Base-by-base conservation (phyloP, 768 basidiomycete species). In the Favolaschia claudopus region DNA sequence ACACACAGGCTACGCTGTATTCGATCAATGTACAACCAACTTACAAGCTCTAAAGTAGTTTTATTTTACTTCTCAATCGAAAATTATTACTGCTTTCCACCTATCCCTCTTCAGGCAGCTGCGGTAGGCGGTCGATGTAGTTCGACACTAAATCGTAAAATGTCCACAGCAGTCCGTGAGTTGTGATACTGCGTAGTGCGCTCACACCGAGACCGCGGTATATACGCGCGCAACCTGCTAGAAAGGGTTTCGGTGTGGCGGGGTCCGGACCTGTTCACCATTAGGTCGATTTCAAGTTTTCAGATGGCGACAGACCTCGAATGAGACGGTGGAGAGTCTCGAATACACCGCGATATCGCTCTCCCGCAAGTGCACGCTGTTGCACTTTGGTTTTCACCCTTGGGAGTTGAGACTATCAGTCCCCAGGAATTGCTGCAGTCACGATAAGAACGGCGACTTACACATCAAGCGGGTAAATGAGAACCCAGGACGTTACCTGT, bases 361-460 rank as follows among this genome's bases (percentile, higher is more conserved):
- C 84, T 42, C 93, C 92, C 6, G 94, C 89, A 48, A 98, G 78
- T 24, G 93, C 88, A 49, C 96, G 87, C 74, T 96, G 92, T 72
- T 98, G 96, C n/a, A 96, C 82, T 76, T 96, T 96, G 0, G 96
- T 98, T 82, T 96, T 94, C 40, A 95, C 91, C 38, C 91, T 93
- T 63, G 19, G 61, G 29, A 62, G 42, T n/a, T n/a, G 22, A 67
- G 36, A 54, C 51, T 55, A 61, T 46, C 34, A 46, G 36, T n/a
- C 58, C 29, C 36, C 13, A 27, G 45, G 36, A 5, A 39, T 9
- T 37, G 4, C 63, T 42, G 40, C 38, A 40, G 34, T 37, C 49
- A 34, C 29, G 8, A 29, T 7, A 20, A 17, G 25, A 22, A 40
- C n/a, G 20, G 33, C 49, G 3, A 75, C 88, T 74, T 77, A 92